These are phyloP conservation scores for Boletellus ananas DNA, from an alignment of 768 basidiomycete species.

Conservation along the genomic window DNA sequence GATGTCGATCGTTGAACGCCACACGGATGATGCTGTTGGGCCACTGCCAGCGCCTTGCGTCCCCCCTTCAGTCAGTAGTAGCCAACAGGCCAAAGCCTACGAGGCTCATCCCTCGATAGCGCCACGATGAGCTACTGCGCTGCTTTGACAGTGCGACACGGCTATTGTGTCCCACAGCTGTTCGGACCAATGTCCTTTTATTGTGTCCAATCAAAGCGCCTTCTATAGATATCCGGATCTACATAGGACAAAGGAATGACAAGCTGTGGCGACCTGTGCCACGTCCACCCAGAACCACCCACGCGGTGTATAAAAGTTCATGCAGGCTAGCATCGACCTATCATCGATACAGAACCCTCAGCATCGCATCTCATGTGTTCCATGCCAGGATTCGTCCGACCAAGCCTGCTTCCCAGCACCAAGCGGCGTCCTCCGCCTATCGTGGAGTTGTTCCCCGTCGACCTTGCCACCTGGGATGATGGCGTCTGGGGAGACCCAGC, in stretches of 20 bases:
- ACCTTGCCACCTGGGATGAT: conserved; percentile 28
- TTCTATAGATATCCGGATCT: conserved; percentile 6
- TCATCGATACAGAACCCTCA: neutral
- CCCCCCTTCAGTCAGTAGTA: too few species aligned
- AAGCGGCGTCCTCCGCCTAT: neutral
- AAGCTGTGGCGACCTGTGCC: conserved; percentile 16
- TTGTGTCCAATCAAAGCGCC: conserved; percentile 15
- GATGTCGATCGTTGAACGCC: too few species aligned
- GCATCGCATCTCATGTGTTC: neutral
- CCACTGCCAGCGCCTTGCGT: too few species aligned
- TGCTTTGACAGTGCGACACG: neutral
- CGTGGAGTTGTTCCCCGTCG: conserved; percentile 17
- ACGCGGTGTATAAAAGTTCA: conserved; percentile 11
- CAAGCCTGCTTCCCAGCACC: conserved; percentile 1
- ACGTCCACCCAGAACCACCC: conserved; percentile 8
- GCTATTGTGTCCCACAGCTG: conserved; percentile 7
- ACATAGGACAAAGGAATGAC: conserved; percentile 15
- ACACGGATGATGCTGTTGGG: too few species aligned
- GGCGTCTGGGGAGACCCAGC: conserved; percentile 13
- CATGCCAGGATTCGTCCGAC: neutral
- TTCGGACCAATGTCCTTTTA: neutral
- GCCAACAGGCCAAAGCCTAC: too few species aligned
- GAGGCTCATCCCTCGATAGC: too few species aligned
- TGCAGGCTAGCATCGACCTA: neutral
- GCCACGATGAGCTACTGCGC: neutral